Percentiles rank a stretch among this genome's conserved stretches.
phyloP scores from a whole-genome alignment of 2,329 filamentous ascomycete genomes.

The Fusarium tanahbumbuense region DNA sequence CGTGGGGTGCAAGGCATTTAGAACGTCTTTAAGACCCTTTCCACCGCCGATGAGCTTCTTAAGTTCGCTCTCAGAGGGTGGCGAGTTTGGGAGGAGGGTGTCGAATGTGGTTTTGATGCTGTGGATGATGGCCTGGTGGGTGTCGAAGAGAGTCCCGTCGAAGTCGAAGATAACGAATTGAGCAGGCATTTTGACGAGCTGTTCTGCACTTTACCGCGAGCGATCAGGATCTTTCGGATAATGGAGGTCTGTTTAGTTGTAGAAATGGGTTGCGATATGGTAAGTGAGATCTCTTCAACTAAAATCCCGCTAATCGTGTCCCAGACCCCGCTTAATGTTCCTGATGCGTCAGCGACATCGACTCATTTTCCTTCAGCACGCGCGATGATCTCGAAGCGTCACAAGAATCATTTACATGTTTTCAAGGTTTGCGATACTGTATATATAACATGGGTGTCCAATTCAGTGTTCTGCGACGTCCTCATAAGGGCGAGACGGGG shows the following conservation, averaged over 20 bases:
- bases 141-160: slow-evolving; percentile 15
- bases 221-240: too few species aligned
- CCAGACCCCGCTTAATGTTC: background rate
- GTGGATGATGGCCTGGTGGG: slow-evolving; percentile 14
- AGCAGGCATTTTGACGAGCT: background rate
- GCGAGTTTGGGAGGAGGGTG: background rate
- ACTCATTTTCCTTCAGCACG: too few species aligned
- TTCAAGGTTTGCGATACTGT: too few species aligned
- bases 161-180: slow-evolving; percentile 20
- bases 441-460: too few species aligned
- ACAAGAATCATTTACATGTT: too few species aligned
- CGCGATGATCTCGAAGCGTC: too few species aligned
- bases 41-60: background rate
- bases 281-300: background rate
- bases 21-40: background rate
- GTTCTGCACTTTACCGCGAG: too few species aligned
- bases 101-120: slow-evolving; percentile 13
- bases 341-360: background rate
- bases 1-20: background rate
- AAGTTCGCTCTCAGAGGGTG: background rate
- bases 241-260: too few species aligned
- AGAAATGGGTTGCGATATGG: background rate
- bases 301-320: background rate
- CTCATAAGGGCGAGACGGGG: too few species aligned
- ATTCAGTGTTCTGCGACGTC: too few species aligned